Conservation (phyloP, 306 rosid species). For the Sophora flavescens region DNA sequence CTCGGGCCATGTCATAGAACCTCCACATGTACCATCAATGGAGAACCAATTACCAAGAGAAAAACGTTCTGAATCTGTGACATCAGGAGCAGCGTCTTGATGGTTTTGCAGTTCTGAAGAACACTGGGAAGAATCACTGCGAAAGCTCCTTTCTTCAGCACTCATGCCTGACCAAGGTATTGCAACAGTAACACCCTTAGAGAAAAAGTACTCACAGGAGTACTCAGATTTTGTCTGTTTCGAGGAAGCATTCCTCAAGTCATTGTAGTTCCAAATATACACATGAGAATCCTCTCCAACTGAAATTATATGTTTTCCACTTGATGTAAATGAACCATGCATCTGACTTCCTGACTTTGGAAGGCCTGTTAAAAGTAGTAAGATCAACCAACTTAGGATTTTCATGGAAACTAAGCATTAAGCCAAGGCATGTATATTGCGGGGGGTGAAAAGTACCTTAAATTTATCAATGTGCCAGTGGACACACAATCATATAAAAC, state of each 20-base stretch:
- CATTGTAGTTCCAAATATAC: conserved; percentile 62
- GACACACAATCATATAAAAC: background rate
- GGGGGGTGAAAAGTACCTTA: background rate
- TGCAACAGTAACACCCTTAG: conserved; percentile 68
- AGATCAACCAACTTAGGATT: background rate
- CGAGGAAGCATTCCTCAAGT: conserved; percentile 22
- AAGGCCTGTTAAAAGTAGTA: conserved; percentile 54
- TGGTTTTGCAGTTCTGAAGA: conserved; percentile 34
- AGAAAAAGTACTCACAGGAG: conserved; percentile 70
- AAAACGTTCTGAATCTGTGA: conserved; percentile 53
- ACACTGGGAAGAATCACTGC: conserved; percentile 5
- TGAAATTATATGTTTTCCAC: conserved; percentile 64
- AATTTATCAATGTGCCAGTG: background rate
- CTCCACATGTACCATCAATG: conserved; percentile 57
- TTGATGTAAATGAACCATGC: conserved; percentile 66
- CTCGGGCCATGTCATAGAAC: conserved; percentile 75
- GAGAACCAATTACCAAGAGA: conserved; percentile 67
- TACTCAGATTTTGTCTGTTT: conserved; percentile 54
- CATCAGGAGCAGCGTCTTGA: conserved; percentile 35
- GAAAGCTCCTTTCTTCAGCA: conserved; percentile 34
- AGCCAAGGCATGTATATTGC: background rate
- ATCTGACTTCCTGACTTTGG: conserved; percentile 73
- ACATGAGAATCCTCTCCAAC: conserved; percentile 76
- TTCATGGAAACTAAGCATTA: background rate
- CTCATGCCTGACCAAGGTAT: conserved; percentile 67